Conservation (phyloP, 2,329 filamentous ascomycete species). For the Exserohilum turcica region DNA sequence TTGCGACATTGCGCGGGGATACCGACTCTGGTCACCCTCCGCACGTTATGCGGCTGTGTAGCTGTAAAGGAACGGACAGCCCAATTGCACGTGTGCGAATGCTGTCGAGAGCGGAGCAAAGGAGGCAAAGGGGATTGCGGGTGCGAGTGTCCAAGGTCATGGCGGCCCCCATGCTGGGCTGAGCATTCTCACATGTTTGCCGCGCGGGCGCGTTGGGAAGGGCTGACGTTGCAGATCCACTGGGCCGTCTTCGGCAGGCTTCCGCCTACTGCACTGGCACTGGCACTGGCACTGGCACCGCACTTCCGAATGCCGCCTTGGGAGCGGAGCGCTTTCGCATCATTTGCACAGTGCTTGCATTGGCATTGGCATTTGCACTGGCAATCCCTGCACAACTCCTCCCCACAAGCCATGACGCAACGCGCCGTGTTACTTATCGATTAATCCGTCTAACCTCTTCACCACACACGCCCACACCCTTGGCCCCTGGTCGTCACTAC, state of each 20-base stretch:
- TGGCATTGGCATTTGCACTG: too few species aligned
- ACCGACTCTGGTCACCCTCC: not conserved
- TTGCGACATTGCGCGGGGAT: slow-evolving; percentile 10
- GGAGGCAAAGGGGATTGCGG: not conserved
- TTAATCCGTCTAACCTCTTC: not conserved
- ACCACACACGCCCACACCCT: too few species aligned
- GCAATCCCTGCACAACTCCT: not conserved
- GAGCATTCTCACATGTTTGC: slow-evolving; percentile 36
- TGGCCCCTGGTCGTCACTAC: not conserved
- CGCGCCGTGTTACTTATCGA: not conserved
- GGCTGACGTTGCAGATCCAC: slow-evolving; percentile 40
- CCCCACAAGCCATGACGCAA: not conserved
- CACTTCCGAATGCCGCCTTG: slow-evolving; percentile 3
- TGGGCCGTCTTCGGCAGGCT: slow-evolving; percentile 16
- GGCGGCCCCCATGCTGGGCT: slow-evolving; percentile 22
- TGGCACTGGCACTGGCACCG: too few species aligned
- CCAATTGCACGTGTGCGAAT: not conserved
- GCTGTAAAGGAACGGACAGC: not conserved
- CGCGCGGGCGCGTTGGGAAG: slow-evolving; percentile 25
- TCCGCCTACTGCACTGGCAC: not conserved
- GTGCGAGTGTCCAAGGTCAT: slow-evolving; percentile 14
- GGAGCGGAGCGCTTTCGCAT: not conserved
- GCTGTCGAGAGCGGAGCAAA: not conserved
- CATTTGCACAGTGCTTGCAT: not conserved
- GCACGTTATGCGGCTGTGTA: not conserved